These are phyloP conservation scores for Lagenaria siceraria DNA, from an alignment of 306 rosid species.

Conservation along the genomic window DNA sequence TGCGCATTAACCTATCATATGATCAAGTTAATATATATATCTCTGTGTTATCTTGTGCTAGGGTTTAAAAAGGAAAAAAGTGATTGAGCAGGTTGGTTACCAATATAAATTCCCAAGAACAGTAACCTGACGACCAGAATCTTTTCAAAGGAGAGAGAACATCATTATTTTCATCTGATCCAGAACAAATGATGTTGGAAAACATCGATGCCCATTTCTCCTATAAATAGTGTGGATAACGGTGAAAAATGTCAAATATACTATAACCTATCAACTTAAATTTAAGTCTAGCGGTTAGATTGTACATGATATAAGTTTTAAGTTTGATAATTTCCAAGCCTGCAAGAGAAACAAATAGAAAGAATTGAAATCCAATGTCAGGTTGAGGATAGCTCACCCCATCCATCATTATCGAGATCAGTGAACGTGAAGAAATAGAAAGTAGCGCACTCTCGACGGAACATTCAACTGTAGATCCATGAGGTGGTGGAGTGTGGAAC, in stretches of 20 bases:
- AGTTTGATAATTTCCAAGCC: neutral
- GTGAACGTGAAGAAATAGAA: neutral
- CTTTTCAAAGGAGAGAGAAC: neutral
- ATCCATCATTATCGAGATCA: constrained; percentile 1
- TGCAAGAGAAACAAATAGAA: neutral
- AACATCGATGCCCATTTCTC: constrained; percentile 8
- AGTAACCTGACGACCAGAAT: neutral
- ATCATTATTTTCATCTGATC: neutral
- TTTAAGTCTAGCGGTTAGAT: neutral
- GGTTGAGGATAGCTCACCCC: constrained; percentile 12
- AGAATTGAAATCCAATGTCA: neutral
- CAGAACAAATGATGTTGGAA: constrained; percentile 3
- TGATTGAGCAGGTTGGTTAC: neutral
- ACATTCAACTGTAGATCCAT: constrained; percentile 10
- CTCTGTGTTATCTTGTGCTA: neutral
- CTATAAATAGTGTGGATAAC: neutral
- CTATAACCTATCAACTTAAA: neutral
- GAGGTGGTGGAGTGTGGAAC: constrained; percentile 8
- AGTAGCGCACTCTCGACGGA: neutral
- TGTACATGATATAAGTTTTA: neutral
- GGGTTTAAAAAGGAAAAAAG: neutral
- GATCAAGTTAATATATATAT: neutral
- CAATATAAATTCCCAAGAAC: neutral
- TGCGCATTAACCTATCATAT: constrained; percentile 15
- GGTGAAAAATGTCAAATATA: neutral